Percentiles rank a stretch among this genome's conserved stretches.
Conservation (phyloP, 805 yeast genomes). For the Blastobotrys robertii region DNA sequence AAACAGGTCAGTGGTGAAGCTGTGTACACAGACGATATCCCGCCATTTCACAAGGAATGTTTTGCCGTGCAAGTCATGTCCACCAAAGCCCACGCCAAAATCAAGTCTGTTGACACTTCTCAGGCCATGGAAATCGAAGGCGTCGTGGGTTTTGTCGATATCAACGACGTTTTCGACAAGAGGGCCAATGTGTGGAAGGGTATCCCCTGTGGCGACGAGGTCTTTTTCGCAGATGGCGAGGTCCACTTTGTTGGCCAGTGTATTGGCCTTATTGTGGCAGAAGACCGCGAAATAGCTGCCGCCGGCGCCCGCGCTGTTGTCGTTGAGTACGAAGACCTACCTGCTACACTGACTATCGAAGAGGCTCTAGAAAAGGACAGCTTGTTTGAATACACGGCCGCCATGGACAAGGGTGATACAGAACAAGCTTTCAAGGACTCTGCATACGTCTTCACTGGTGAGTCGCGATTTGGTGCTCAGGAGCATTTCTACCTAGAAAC, state of each 20-base stretch:
- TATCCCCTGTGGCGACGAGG: conserved; percentile 33
- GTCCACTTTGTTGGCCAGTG: conserved; percentile 36
- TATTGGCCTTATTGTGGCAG: conserved; percentile 35
- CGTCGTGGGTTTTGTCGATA: conserved; percentile 36
- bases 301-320: conserved; percentile 35
- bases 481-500: conserved; percentile 42
- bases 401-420: conserved; percentile 33
- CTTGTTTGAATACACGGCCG: conserved; percentile 30
- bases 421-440: conserved; percentile 29
- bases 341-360: conserved; percentile 34
- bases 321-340: conserved; percentile 34
- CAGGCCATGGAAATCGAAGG: conserved; percentile 32
- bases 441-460: conserved; percentile 30
- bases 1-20: conserved; percentile 43
- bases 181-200: conserved; percentile 37
- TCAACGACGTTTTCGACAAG: conserved; percentile 30
- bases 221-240: conserved; percentile 35
- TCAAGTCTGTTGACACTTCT: conserved; percentile 32
- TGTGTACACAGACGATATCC: conserved; percentile 36
- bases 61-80: conserved; percentile 38
- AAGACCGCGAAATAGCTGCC: conserved; percentile 31
- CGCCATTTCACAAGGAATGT: conserved; percentile 33
- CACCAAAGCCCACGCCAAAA: conserved; percentile 34
- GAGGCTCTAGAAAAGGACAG: conserved; percentile 35
- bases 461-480: conserved; percentile 36